Base-by-base conservation (phyloP, 371 early-diverging fungal genomes). In the Mortierella sp. region DNA sequence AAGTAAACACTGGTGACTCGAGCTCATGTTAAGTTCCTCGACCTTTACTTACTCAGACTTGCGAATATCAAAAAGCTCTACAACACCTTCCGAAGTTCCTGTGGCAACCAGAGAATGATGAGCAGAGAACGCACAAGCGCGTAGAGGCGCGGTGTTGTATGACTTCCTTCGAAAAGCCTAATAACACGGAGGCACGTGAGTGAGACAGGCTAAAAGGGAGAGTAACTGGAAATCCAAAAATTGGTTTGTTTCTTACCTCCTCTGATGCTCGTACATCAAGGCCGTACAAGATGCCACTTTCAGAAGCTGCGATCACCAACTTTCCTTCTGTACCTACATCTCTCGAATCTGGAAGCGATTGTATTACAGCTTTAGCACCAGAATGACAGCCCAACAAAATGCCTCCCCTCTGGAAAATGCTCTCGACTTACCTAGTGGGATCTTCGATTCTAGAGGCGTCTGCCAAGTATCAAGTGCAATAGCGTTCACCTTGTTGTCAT, bases 271-370 rank as follows among this genome's bases (percentile, higher is more conserved):
- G 85, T 3, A 90, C 72, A 76, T 90, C 88, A 32, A 90, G 73
- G 22, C 87, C 88, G 47, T 83, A 83, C 20, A 88, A 71, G 45
- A 69, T 75, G 11, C 90, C 90, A 55, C 85, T 80, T 10, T 75
- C 84, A n/a, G 86, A 64, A 18, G 86, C 90, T 10, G 83, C 88
- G 37, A 90, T 37, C 0, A 88, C 83, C 28, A 89, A 16, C 45
- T 88, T 88, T 45, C 88, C 87, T 22, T 71, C 75, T 35, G 90
- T 90, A 2, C 85, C 88, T 1, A 89, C 84, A 62, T 90, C 90
- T n/a, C 85, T 68, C 14, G 87, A 68, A 69, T 88, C 90, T 87
- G 70, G 40, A 3, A 14, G 28, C 30, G 57, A 57, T 35, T 40
- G 58, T 45, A 32, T 11, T 35, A 9, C 26, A 60, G 2, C 9